Evolutionary conservation across 2,329 filamentous ascomycete genomes (phyloP), one percentile per base, ranked within the genome.

Genomic region (Fusarium sp.): DNA sequence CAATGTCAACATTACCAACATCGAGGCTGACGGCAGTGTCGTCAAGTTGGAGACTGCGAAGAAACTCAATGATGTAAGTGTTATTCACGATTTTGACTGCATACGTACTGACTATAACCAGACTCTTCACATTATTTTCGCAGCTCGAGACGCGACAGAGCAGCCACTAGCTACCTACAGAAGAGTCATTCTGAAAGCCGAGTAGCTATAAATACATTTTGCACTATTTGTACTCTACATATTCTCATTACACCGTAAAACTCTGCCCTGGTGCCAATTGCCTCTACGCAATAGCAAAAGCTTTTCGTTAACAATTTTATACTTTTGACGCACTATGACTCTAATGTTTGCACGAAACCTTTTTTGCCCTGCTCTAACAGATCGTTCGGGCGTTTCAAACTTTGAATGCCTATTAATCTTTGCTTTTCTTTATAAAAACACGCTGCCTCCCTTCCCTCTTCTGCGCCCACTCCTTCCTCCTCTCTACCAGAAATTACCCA

Each of bases 91-190:
- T 8, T 2, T 4, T 1, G n/a, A 3, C 0, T 4, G 3, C 3
- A 2, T 4, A 11, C 0, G 2, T 15, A 10, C 34, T 65, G 5
- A 66, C 44, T 11, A 1, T 6, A 1, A 2, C 4, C 12, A 66
- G 63, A 66, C 62, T 1, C 47, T 66, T 24, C 63, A 66, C 5
- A 66, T 66, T 2, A 66, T 66, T 12, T 30, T 66, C 1, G 55
- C 38, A 14, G 34, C 42, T 6, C 54, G 62, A 0, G 63, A 66
- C 10, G 14, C 15, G 0, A 30, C 25, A 0, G 38, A 62, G 0
- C 22, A 50, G 3, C 63, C 63, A 3, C 49, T 66, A 0, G 55
- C 30, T 8, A 42, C 63, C 0, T 66, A 66, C 1, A 47, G 62
- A 1, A 44, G 63, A 12, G 27, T 66, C 1, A 66, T 66, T 7